Conservation (phyloP, 2,329 filamentous ascomycete genomes). For the Xylariaceae sp. region DNA sequence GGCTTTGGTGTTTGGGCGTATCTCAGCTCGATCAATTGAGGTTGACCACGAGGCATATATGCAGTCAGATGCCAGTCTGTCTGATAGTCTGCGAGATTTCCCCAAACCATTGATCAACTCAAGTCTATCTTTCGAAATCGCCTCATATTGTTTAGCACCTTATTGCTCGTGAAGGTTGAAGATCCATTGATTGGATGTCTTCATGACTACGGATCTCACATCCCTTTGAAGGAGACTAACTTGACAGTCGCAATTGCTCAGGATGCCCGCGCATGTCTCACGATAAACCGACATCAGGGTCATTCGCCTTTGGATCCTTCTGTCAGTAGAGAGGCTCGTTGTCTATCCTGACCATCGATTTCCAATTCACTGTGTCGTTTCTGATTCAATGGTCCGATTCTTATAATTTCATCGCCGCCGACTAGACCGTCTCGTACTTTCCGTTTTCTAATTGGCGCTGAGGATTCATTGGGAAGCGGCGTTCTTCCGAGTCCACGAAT, state of each 20-base stretch:
- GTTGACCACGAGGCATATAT: slow-evolving; percentile 21
- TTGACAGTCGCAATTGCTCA: slow-evolving; percentile 24
- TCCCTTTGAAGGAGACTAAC: slow-evolving; percentile 6
- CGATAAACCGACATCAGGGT: slow-evolving; percentile 37
- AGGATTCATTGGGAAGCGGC: slow-evolving; percentile 42
- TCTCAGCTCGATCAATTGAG: slow-evolving; percentile 25
- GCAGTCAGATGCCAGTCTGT: slow-evolving; percentile 35
- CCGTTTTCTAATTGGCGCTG: slow-evolving; percentile 34
- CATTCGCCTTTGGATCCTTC: slow-evolving; percentile 15
- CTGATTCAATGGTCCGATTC: no score
- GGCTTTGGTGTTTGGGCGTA: slow-evolving; percentile 24
- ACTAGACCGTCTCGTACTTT: slow-evolving; percentile 32
- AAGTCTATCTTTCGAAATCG: slow-evolving; percentile 23
- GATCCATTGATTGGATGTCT: slow-evolving; percentile 12
- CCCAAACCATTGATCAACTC: slow-evolving; percentile 42
- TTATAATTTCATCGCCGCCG: slow-evolving; percentile 8
- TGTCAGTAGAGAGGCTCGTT: neutral
- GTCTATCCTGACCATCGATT: no score
- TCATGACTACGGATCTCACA: slow-evolving; percentile 13
- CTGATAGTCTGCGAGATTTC: slow-evolving; percentile 39
- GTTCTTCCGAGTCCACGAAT: slow-evolving; percentile 35
- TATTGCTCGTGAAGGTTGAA: slow-evolving; percentile 2
- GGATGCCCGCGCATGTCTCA: slow-evolving; percentile 34
- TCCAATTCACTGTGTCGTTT: neutral
- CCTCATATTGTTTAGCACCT: slow-evolving; percentile 4